Evolutionary conservation across 2,329 filamentous ascomycete species (phyloP), one percentile per base, ranked within the genome.

Genomic region (Verticillium albo-atrum): DNA sequence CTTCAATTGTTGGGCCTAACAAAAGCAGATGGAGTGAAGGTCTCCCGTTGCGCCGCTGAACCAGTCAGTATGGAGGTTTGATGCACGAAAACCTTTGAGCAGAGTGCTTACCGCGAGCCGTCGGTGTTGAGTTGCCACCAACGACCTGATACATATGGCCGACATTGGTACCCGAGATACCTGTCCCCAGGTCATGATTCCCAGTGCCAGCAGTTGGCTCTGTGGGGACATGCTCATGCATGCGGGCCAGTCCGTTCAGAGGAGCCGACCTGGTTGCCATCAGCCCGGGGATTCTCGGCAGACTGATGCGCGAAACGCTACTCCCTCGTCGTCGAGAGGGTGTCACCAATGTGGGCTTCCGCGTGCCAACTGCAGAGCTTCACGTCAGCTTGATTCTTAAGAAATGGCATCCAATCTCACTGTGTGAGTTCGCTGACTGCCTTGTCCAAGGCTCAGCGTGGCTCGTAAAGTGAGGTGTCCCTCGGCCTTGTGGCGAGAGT

Each of bases 201-300:
- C 47, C 56, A 3, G 14, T n/a, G 6, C n/a, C 17, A 2, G 51
- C 6, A 28, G 28, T 57, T 6, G 62, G 59, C 6, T 55, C 55
- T 42, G 51, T 23, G 27, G 50, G 28, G 17, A 57, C 42, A 12
- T 58, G 52, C 27, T 56, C 54, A 9, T 61, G 61, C n/a, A 55
- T 35, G 9, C 60, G 35, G 17, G 57, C 53, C 7, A 57, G 52
- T 2, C 62, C 61, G 23, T 57, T 59, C 4, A 54, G 25, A 7
- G 57, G 53, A 12, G 54, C 58, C 27, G 67, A 66, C 15, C 71
- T 67, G 9, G 70, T 70, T n/a, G 64, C 58, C n/a, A 72, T 67
- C 6, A 72, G 61, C 15, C 71, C 71, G 6, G 71, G 69, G 32
- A 71, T 67, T 6, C 64, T 67, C 23, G 71, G 67, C 28, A 74